A percentile compares a stretch with the other conserved stretches of the same genome.
phyloP scores from a whole-genome alignment of 768 basidiomycete species.

The Pleurotus giganteus region DNA sequence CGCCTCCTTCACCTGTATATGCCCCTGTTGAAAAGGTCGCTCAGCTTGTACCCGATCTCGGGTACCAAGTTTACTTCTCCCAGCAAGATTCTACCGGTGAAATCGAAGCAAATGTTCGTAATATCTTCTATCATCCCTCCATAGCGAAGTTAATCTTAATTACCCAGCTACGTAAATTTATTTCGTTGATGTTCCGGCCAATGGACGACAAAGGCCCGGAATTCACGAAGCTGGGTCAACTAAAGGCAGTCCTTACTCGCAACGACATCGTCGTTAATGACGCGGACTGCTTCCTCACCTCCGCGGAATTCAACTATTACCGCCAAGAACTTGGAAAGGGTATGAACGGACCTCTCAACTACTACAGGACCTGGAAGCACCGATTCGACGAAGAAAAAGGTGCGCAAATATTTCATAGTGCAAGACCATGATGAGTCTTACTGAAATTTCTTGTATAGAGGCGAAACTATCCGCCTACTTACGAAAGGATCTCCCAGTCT shows the following conservation, averaged over 20 bases:
- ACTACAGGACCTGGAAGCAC: conserved; percentile 61
- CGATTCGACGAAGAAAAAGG: conserved; percentile 68
- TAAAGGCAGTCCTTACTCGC: background rate
- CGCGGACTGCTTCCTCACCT: background rate
- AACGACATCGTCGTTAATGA: background rate
- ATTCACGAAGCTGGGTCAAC: conserved; percentile 1
- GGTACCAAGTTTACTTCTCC: conserved; percentile 70
- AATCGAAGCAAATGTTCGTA: conserved; percentile 56
- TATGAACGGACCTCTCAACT: conserved; percentile 75
- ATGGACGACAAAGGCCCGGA: conserved; percentile 4
- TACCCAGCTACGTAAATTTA: conserved; percentile 37
- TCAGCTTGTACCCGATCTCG: conserved; percentile 50
- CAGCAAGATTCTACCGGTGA: conserved; percentile 46
- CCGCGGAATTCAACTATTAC: conserved; percentile 58
- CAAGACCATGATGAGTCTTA: background rate
- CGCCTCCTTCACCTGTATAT: conserved; percentile 52
- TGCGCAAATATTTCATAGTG: conserved; percentile 15
- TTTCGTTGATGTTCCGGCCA: conserved; percentile 25
- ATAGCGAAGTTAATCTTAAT: background rate
- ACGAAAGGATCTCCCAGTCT: conserved; percentile 49
- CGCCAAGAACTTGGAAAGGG: conserved; percentile 41
- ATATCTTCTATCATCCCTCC: background rate
- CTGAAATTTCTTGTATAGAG: conserved; percentile 26
- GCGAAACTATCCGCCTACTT: conserved; percentile 42
- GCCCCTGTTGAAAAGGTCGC: conserved; percentile 51